Evolutionary conservation across 768 basidiomycete genomes (phyloP).

Genomic region (Leccinum arenicola): DNA sequence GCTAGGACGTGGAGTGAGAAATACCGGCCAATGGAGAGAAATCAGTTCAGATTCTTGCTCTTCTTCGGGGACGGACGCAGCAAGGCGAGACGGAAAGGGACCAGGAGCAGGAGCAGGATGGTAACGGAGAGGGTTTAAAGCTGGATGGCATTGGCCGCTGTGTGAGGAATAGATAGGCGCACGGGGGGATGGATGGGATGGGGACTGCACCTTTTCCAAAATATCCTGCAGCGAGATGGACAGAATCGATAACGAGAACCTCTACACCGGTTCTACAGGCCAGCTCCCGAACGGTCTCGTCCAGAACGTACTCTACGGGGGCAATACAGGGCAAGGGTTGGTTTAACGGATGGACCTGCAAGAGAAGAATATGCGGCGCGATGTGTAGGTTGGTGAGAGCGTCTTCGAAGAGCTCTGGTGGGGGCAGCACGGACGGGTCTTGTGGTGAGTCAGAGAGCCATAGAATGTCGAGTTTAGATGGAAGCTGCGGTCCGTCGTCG

Average conservation of each 20-base stretch:
- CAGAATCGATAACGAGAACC: constrained; percentile 79
- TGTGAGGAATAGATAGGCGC: constrained; percentile 7
- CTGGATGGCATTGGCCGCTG: constrained; percentile 69
- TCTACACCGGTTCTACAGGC: constrained; percentile 74
- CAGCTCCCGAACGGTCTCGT: constrained; percentile 74
- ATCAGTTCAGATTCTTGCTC: constrained; percentile 51
- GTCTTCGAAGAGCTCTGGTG: constrained; percentile 73
- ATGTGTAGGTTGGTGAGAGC: constrained; percentile 73
- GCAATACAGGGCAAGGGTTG: constrained; percentile 82
- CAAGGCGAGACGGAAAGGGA: constrained; percentile 27
- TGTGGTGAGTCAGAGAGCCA: constrained; percentile 50
- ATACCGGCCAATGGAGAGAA: constrained; percentile 33
- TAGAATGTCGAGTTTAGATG: constrained; percentile 57
- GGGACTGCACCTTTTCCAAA: constrained; percentile 68
- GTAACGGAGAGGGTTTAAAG: constrained; percentile 79
- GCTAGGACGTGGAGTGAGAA: constrained; percentile 46
- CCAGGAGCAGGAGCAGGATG: constrained; percentile 26
- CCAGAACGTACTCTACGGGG: constrained; percentile 73
- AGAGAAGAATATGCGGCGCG: constrained; percentile 57
- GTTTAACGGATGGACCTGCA: constrained; percentile 60
- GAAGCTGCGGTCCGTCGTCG: constrained; percentile 44
- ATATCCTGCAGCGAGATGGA: constrained; percentile 80
- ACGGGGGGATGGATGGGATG: background rate
- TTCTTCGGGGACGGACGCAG: constrained; percentile 33
- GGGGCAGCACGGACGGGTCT: constrained; percentile 47